A percentile compares a stretch with the other conserved stretches of the same genome.
Conservation (phyloP, 2,329 filamentous ascomycete species). For the Colletotrichum filicis region DNA sequence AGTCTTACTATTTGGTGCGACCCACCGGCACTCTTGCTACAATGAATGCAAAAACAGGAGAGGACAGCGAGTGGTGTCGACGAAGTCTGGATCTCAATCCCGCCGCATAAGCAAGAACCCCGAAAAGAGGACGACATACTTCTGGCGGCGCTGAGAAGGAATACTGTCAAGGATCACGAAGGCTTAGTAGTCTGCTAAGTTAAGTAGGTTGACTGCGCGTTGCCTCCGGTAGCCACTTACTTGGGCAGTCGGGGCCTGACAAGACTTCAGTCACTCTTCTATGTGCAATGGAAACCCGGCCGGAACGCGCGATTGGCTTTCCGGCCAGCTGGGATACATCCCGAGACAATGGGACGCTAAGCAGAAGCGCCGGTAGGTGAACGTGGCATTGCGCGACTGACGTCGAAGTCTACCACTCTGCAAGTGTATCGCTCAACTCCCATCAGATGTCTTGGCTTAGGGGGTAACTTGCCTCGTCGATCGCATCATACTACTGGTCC, state of each 20-base stretch:
- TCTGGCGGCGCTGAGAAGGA: not conserved
- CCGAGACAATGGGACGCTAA: not conserved
- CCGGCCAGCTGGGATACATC: not conserved
- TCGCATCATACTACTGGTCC: no score
- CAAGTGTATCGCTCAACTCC: not conserved
- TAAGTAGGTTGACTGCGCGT: no score
- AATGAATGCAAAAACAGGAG: slow-evolving; percentile 36
- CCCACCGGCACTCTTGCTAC: slow-evolving; percentile 33
- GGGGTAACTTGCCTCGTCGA: no score
- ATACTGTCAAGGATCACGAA: not conserved
- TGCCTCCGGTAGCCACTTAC: not conserved
- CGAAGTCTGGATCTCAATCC: slow-evolving; percentile 20
- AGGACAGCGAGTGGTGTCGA: slow-evolving; percentile 27
- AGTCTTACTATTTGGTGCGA: slow-evolving; percentile 32
- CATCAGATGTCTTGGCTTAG: no score
- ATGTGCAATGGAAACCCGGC: not conserved
- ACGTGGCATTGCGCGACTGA: not conserved
- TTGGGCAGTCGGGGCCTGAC: not conserved
- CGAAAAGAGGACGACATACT: slow-evolving; percentile 29
- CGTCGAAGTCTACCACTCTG: not conserved
- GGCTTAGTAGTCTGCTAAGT: no score
- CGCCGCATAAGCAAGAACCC: slow-evolving; percentile 34
- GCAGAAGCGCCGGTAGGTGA: not conserved
- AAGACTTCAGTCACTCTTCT: not conserved
- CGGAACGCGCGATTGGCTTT: not conserved